Evolutionary conservation across 2,329 filamentous ascomycete species (phyloP).

Genomic region (Xylariaceae sp.): DNA sequence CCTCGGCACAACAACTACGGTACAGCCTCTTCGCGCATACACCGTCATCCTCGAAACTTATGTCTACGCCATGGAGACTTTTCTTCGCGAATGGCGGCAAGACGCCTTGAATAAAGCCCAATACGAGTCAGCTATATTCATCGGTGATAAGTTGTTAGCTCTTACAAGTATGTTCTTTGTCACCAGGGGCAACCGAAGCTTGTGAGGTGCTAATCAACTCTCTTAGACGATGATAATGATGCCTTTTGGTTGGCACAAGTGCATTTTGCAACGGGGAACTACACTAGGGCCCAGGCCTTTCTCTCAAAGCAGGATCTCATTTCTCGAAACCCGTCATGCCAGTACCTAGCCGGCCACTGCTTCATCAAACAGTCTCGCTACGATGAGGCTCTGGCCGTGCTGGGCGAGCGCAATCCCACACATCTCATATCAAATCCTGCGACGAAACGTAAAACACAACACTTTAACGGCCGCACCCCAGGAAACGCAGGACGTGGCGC

Average conservation of each 20-base stretch:
- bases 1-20: neutral
- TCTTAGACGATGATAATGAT: conserved; percentile 79
- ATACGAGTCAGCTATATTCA: conserved; percentile 93
- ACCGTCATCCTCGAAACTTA: conserved; percentile 4
- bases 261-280: conserved; percentile 93
- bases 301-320: conserved; percentile 80
- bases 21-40: neutral
- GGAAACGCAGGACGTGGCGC: conserved; percentile 21
- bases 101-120: conserved; percentile 94
- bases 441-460: conserved; percentile 66
- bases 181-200: conserved; percentile 1
- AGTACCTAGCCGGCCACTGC: conserved; percentile 90
- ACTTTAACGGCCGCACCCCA: conserved; percentile 37
- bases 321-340: conserved; percentile 74
- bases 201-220: conserved; percentile 14
- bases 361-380: conserved; percentile 87
- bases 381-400: conserved; percentile 77
- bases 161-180: conserved; percentile 68
- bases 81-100: conserved; percentile 89
- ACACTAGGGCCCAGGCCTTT: conserved; percentile 82
- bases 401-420: conserved; percentile 90
- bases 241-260: conserved; percentile 98
- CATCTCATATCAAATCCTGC: conserved; percentile 67
- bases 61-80: conserved; percentile 68
- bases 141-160: conserved; percentile 93